These are phyloP conservation scores for Stemphylium lycopersici DNA, from an alignment of 2,329 filamentous ascomycete species.

Conservation along the genomic window DNA sequence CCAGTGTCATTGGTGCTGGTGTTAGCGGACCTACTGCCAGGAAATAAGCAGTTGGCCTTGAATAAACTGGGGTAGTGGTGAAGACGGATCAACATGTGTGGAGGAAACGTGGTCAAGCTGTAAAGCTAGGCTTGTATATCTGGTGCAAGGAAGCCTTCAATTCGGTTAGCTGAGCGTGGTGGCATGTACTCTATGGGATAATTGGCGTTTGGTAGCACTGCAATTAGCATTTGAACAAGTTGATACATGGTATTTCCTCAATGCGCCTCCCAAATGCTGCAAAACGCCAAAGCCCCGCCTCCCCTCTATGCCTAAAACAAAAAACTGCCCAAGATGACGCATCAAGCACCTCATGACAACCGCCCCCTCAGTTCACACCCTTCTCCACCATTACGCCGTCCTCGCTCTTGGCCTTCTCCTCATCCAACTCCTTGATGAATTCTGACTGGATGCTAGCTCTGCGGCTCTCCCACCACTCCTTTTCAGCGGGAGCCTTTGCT, in stretches of 20 bases:
- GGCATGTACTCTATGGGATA: conserved; percentile 28
- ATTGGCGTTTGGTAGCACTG: conserved; percentile 43
- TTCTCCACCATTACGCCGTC: conserved; percentile 26
- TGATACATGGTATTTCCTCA: conserved; percentile 5
- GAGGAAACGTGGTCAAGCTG: not conserved
- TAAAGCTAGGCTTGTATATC: conserved; percentile 32
- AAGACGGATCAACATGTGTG: not conserved
- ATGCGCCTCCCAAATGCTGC: conserved; percentile 12
- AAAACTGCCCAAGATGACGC: not conserved
- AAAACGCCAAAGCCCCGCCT: conserved; percentile 6
- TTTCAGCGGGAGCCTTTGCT: conserved; percentile 72
- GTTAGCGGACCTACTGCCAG: conserved; percentile 68
- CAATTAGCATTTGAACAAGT: conserved; percentile 26
- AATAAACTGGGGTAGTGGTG: not conserved
- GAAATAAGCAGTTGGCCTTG: conserved; percentile 41
- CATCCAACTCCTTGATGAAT: conserved; percentile 85
- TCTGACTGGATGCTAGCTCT: conserved; percentile 73
- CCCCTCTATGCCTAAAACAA: not conserved
- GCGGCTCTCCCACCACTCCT: conserved; percentile 91
- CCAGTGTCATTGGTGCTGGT: conserved; percentile 94
- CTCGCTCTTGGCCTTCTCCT: conserved; percentile 50
- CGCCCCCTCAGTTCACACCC: not conserved
- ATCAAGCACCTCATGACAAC: not conserved
- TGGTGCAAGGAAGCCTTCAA: conserved; percentile 35
- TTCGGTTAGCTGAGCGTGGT: conserved; percentile 25